Conservation (phyloP, 2,329 filamentous ascomycete species). For the Gaeumannomyces sp. region DNA sequence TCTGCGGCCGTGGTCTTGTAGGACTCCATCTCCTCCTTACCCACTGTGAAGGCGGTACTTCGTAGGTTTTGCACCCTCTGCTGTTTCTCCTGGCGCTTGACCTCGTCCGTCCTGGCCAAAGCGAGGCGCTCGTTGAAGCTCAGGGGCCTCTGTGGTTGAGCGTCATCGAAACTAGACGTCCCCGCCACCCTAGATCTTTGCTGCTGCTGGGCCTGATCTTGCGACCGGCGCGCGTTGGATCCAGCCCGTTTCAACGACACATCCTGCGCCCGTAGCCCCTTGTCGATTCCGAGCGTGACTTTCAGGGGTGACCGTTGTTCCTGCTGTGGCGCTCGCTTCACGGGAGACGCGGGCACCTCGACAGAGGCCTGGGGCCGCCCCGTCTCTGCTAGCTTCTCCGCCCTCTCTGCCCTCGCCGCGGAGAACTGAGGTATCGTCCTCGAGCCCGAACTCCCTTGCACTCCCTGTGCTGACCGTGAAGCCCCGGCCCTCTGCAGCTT, state of each 20-base stretch:
- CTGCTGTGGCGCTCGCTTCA: conserved; percentile 47
- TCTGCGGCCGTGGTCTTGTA: conserved; percentile 54
- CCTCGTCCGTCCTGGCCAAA: conserved; percentile 56
- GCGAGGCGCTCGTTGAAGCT: conserved; percentile 84
- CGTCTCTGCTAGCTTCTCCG: neutral
- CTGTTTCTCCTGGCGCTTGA: conserved; percentile 41
- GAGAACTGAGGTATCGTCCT: neutral
- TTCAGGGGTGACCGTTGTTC: conserved; percentile 64
- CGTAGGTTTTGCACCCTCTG: conserved; percentile 47
- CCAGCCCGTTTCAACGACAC: conserved; percentile 64
- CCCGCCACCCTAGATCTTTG: conserved; percentile 15
- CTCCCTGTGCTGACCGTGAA: neutral
- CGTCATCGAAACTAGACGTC: neutral
- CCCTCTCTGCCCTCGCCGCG: neutral
- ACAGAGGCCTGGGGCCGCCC: conserved; percentile 29
- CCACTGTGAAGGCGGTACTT: conserved; percentile 51
- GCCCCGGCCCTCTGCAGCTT: conserved; percentile 59
- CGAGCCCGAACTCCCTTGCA: neutral
- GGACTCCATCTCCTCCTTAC: conserved; percentile 50
- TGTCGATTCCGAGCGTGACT: conserved; percentile 80
- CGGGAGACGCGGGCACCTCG: conserved; percentile 71
- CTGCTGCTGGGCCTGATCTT: conserved; percentile 15
- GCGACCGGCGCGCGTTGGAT: neutral
- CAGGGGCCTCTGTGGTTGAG: conserved; percentile 30
- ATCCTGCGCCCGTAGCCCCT: conserved; percentile 72